Evolutionary conservation across 495 filamentous ascomycete species (phyloP).

Genomic region (Pseudevernia furfuracea): DNA sequence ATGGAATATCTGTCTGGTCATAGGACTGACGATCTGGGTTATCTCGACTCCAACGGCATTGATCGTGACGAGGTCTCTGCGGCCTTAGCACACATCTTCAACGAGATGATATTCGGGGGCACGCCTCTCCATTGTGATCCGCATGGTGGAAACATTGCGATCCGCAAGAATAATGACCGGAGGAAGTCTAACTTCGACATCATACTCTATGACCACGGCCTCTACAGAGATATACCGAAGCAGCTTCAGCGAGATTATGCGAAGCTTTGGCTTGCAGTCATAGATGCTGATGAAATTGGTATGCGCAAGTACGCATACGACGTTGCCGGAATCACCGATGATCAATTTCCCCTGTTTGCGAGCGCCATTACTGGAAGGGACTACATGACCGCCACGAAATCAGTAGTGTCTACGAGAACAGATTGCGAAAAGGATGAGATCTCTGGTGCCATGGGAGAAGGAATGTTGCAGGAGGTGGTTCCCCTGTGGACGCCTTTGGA

Average conservation of each 20-base stretch:
- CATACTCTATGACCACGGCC: constrained; percentile 84
- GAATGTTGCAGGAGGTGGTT: constrained; percentile 61
- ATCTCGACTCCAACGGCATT: constrained; percentile 76
- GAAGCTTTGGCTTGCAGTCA: constrained; percentile 94
- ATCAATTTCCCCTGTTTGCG: constrained; percentile 92
- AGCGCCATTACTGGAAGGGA: constrained; percentile 95
- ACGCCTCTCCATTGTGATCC: constrained; percentile 96
- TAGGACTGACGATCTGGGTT: constrained; percentile 83
- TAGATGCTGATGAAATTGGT: constrained; percentile 69
- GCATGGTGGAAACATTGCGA: constrained; percentile 94
- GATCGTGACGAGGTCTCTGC: constrained; percentile 95
- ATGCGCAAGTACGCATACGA: constrained; percentile 87
- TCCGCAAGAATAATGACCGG: constrained; percentile 60
- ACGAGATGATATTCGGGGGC: constrained; percentile 98
- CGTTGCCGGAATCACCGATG: constrained; percentile 82
- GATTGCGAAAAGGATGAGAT: constrained; percentile 74
- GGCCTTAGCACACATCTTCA: constrained; percentile 86
- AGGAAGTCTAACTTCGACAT: constrained; percentile 77
- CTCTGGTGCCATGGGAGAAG: constrained; percentile 72
- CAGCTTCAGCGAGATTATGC: constrained; percentile 79
- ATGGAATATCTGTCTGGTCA: constrained; percentile 90
- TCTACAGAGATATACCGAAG: constrained; percentile 87
- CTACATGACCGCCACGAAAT: constrained; percentile 60
- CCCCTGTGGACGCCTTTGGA: background rate
- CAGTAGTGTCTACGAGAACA: constrained; percentile 52